Evolutionary conservation across 2,329 filamentous ascomycete genomes (phyloP), one percentile per base, ranked within the genome.

Genomic region (Exophiala viscosa): DNA sequence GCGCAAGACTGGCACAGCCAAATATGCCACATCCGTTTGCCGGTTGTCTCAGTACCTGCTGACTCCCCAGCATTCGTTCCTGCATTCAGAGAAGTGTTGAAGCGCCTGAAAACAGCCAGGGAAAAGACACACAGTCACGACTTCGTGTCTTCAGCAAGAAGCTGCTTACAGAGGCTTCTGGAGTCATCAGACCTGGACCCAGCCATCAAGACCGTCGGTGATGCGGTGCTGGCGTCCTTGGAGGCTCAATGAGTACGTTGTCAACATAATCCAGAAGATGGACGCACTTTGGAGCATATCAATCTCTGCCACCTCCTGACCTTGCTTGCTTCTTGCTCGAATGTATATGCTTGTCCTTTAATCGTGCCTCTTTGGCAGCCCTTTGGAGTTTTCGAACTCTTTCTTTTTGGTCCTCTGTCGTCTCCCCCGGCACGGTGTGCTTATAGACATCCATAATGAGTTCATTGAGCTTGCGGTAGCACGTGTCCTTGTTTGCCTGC

Each of bases 61-160:
- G 73, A 76, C 32, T 86, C 86, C 2, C 76, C 85, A 6, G 81
- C 84, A 3, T 96, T 95, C 69, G 87, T 90, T 5, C 75, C 77
- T 38, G 86, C 84, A 43, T 72, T 96, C 55, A 81, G 83, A 45
- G 76, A 81, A 53, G 79, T 84, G 6, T 74, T 96, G 47, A 74
- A 77, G 1, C 74, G 78, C 41, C 69, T 96, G 57, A 84, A 80
- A 63, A 74, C 75, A 49, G 71, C 75, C 17, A 67, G 74, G 34
- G 45, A 59, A 64, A 45, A 60, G 65, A 45, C 44, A 65, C 65
- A 40, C 52, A 58, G 3, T 65, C 65, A 28, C 61, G 82, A 47
- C 73, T 75, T 36, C 67, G 72, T 61, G 72, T 74, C 52, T 69
- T 78, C 45, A 68, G 80, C 52, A 65, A 69, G 20, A 39, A 28